phyloP scores from a whole-genome alignment of 805 yeast species.

The Sungouiozyma intestinalis region DNA sequence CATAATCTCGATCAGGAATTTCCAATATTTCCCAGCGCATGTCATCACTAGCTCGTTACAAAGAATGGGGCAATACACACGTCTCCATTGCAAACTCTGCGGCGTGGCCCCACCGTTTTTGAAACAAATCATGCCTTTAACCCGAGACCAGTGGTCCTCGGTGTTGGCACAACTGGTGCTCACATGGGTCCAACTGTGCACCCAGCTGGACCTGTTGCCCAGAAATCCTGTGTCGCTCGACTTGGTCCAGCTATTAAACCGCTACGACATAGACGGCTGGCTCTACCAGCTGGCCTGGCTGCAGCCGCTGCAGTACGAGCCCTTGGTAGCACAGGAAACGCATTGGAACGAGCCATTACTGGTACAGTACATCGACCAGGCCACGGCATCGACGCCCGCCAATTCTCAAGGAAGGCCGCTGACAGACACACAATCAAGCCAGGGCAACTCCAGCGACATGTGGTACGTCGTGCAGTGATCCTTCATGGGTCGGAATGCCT shows the following conservation, averaged over 20 bases:
- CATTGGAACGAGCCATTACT: background rate
- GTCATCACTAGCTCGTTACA: slow-evolving; percentile 14
- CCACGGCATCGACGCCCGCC: background rate
- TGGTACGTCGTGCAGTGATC: background rate
- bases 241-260: slow-evolving; percentile 12
- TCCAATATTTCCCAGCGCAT: slow-evolving; percentile 12
- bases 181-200: slow-evolving; percentile 10
- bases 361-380: background rate
- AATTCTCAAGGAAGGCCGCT: background rate
- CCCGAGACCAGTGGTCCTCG: background rate
- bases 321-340: background rate
- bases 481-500: too few relatives aligned
- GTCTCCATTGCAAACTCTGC: background rate
- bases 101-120: background rate
- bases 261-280: slow-evolving; percentile 21
- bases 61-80: slow-evolving; percentile 15
- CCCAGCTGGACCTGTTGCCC: slow-evolving; percentile 10
- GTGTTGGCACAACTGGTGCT: background rate
- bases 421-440: background rate
- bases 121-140: background rate
- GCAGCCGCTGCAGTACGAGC: background rate
- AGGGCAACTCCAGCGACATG: background rate
- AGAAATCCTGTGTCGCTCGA: slow-evolving; percentile 3
- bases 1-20: slow-evolving; percentile 16
- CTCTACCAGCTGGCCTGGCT: slow-evolving; percentile 13